These are phyloP conservation scores for Ensete ventricosum DNA, from an alignment of 176 grass and related monocot genomes.

Conservation along the genomic window DNA sequence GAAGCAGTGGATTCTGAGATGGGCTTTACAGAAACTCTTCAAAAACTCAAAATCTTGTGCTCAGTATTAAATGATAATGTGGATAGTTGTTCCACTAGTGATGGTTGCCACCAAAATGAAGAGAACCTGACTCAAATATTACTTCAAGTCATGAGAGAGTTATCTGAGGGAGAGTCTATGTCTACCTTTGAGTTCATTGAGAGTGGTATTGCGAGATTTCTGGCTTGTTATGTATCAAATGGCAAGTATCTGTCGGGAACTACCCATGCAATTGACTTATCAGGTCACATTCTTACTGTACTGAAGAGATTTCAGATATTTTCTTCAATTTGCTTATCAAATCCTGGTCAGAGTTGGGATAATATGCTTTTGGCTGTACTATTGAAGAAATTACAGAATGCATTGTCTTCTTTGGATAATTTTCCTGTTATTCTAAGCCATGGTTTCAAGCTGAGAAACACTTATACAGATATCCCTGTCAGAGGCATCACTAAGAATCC, in stretches of 20 bases:
- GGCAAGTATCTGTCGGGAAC: slow-evolving; percentile 48
- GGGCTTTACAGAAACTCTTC: slow-evolving; percentile 61
- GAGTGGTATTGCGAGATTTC: slow-evolving; percentile 81
- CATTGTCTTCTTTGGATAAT: slow-evolving; percentile 91
- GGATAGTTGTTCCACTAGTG: slow-evolving; percentile 37
- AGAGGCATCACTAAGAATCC: slow-evolving; percentile 51
- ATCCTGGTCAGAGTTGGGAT: slow-evolving; percentile 38
- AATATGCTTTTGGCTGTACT: slow-evolving; percentile 62
- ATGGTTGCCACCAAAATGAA: slow-evolving; percentile 38
- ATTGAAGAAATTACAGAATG: slow-evolving; percentile 78
- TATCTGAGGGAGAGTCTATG: slow-evolving; percentile 74
- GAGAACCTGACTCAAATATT: slow-evolving; percentile 69
- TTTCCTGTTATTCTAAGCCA: slow-evolving; percentile 87
- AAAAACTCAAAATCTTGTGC: slow-evolving; percentile 81
- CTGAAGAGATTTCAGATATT: slow-evolving; percentile 85
- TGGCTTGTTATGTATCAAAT: slow-evolving; percentile 83
- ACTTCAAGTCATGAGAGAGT: slow-evolving; percentile 84
- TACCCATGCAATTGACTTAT: slow-evolving; percentile 16
- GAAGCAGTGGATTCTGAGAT: slow-evolving; percentile 60
- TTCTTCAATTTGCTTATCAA: slow-evolving; percentile 52
- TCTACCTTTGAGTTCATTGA: slow-evolving; percentile 98
- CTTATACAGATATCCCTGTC: slow-evolving; percentile 56
- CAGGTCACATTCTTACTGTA: slow-evolving; percentile 44
- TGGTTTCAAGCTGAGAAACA: slow-evolving; percentile 59
- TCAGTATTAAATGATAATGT: slow-evolving; percentile 61